Base-by-base conservation (phyloP, 1,139 yeast genomes). In the Torulaspora globosa region DNA sequence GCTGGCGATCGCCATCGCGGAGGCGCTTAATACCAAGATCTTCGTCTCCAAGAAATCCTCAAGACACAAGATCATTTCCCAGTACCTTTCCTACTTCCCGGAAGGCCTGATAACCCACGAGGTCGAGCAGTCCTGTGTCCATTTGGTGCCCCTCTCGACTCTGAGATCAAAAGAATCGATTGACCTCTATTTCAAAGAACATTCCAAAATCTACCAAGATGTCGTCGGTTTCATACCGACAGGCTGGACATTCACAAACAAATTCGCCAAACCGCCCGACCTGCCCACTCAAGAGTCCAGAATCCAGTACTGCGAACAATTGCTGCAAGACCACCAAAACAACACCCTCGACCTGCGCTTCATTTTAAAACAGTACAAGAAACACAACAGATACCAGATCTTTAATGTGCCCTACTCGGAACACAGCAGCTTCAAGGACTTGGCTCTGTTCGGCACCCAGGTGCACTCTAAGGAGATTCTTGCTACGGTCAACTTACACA, bases 391-490 rank as follows among this genome's bases (percentile, higher is more conserved):
- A 33, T 56, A 70, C 50, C 75, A 82, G 43, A 69, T 80, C 1
- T 81, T 81, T 57, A 68, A 79, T 29, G 75, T 90, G 0, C 97
- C 97, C 0, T 92, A 92, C 60, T 84, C 95, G 58, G 98, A 92
- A 62, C 98, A 92, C 67, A 88, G 96, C 11, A 86, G 95, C 43
- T 90, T 81, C 59, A 70, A 85, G 38, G 97, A 92, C 59, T 71
- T 92, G 41, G 73, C 82, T 7, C 74, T 75, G 51, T 86, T 90
- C 59, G 77, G 82, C 29, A 69, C 75, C 2, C 69, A 73, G 30
- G 60, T 86, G 43, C 66, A 73, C 8, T 73, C 79, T 51, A 68
- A 68, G 1, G 59, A 72, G 39, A 76, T 88, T 11, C 79, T 88
- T 8, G 95, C 97, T 0, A 92, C 97, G 0, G 98, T 92, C 1